A percentile compares a stretch with the other conserved stretches of the same genome.
Conservation (phyloP, 768 basidiomycete species). For the Pleurotus tuoliensis region DNA sequence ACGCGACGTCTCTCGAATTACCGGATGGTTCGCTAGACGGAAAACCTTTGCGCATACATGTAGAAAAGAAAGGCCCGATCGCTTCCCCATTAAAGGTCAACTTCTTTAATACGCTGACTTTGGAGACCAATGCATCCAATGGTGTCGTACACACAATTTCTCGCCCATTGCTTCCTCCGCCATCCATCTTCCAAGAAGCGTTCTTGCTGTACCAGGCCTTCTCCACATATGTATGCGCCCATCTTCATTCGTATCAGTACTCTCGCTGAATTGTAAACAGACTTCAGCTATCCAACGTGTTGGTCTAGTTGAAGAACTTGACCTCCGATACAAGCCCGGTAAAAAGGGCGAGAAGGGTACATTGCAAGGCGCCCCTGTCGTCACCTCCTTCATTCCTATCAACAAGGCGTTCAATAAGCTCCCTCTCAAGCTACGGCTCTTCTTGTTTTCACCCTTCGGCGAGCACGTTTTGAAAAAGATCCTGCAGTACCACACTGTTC, state of each 20-base stretch:
- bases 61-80: constrained; percentile 25
- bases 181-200: constrained; percentile 43
- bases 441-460: constrained; percentile 62
- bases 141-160: constrained; percentile 47
- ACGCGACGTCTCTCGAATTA: constrained; percentile 42
- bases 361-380: constrained; percentile 41
- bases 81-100: constrained; percentile 35
- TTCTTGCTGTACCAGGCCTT: constrained; percentile 41
- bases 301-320: constrained; percentile 38
- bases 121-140: not conserved
- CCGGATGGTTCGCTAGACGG: constrained; percentile 35
- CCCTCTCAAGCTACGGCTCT: constrained; percentile 46
- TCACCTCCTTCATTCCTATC: constrained; percentile 51
- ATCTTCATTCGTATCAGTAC: too few species aligned
- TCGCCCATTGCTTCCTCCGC: constrained; percentile 53
- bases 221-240: constrained; percentile 39
- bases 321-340: constrained; percentile 40
- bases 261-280: constrained; percentile 18
- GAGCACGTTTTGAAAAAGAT: constrained; percentile 46
- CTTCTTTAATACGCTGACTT: constrained; percentile 39
- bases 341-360: constrained; percentile 31
- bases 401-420: constrained; percentile 45
- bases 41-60: constrained; percentile 41
- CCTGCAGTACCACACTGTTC: constrained; percentile 55
- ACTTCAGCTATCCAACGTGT: constrained; percentile 56